Base-by-base conservation (phyloP, 83 land plant genomes). In the Larix sibirica region DNA sequence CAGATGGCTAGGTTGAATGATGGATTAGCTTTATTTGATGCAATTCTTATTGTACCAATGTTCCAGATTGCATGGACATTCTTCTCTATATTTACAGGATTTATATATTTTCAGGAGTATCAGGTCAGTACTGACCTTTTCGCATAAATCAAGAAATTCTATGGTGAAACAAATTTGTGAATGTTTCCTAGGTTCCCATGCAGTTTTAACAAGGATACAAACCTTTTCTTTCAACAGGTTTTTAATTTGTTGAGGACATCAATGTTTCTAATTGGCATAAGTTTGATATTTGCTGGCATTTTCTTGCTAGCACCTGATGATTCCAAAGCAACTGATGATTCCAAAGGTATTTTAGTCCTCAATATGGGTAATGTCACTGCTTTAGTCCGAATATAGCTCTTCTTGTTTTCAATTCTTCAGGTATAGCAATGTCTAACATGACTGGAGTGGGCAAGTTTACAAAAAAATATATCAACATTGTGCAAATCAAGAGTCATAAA, bases 1-100 rank as follows among this genome's bases (percentile, higher is more conserved):
- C 93, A 98, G 99, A 95, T 98, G 99, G 87, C 97, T 59, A 90
- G 99, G 83, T 81, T 98, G 84, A 98, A 98, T 87, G 99, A 98
- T 87, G 99, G 99, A 33, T 83, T 98, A 87, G 89, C 99, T 16
- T 79, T 93, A 73, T 98, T 95, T 79, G 99, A 98, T 92, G 97
- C 95, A 73, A 96, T 98, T 61, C 91, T 98, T 44, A 98, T 98
- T 76, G 98, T 98, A 47, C 99, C 99, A 10, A 98, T 98, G 99
- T 92, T 98, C 73, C 99, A 98, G 86, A 98, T 98, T 85, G 95
- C 88, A 59, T 98, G 99, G 99, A 98, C 99, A 33, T 96, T 95
- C 80, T 98, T 98, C 81, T 98, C 99, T 75, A 98, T 98, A 23
- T 98, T 98, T 84, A 98, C 99, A 61, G 99, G 99, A 75, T 96